A percentile compares a stretch with the other conserved stretches of the same genome.
Conservation (phyloP, 2,329 filamentous ascomycete genomes). For the Trichoderma aggressivum region DNA sequence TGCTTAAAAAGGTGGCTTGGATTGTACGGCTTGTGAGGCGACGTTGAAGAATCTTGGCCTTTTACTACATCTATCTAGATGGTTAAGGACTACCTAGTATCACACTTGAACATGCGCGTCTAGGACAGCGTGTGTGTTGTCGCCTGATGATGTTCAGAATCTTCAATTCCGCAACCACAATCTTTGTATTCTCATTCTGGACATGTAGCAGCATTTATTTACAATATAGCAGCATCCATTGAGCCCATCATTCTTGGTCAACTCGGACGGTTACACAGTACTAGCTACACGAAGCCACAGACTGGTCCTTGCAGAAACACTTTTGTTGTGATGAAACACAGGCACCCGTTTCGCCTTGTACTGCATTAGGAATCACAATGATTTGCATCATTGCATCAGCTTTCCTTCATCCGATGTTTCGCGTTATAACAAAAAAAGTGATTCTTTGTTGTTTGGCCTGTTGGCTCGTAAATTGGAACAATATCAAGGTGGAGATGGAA, state of each 20-base stretch:
- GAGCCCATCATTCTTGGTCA: no score
- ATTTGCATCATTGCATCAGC: background rate
- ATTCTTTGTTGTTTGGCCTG: background rate
- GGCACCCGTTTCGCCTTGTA: background rate
- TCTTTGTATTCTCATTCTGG: background rate
- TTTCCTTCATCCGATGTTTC: background rate
- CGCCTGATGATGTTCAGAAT: background rate
- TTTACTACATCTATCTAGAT: background rate
- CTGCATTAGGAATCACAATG: background rate
- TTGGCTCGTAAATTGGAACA: conserved; percentile 7
- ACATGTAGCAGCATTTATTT: background rate
- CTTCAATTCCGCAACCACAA: accelerated
- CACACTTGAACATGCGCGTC: background rate
- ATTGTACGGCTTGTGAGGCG: background rate
- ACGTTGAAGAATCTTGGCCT: background rate
- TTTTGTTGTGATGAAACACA: background rate
- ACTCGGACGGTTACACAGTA: no score
- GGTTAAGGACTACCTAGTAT: background rate
- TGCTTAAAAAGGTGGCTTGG: background rate
- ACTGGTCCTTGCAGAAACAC: background rate
- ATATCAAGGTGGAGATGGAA: conserved; percentile 15
- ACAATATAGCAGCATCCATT: background rate
- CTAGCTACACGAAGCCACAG: background rate
- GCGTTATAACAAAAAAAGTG: background rate
- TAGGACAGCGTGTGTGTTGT: background rate